phyloP scores from a whole-genome alignment of 2,329 filamentous ascomycete species.

The Alternaria longipes region DNA sequence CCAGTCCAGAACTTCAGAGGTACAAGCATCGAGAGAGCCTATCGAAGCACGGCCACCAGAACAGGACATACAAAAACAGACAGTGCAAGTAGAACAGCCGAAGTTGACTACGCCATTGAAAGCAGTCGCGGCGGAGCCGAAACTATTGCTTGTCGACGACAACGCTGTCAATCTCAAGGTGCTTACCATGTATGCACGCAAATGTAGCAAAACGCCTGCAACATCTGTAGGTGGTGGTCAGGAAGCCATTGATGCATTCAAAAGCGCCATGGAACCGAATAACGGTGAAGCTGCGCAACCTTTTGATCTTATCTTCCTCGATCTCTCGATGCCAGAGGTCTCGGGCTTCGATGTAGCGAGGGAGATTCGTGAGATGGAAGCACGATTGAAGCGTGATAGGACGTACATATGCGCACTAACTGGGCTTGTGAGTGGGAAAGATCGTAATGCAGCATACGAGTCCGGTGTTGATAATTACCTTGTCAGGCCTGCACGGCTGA shows the following conservation, averaged over 20 bases:
- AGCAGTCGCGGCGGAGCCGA: neutral
- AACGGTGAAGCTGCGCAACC: neutral
- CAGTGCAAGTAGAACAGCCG: neutral
- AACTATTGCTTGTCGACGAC: constrained; percentile 15
- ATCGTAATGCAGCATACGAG: constrained; percentile 16
- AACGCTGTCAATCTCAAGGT: constrained; percentile 17
- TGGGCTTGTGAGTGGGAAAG: constrained; percentile 13
- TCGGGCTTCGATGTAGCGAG: constrained; percentile 17
- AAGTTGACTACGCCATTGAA: neutral
- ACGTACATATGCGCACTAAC: constrained; percentile 18
- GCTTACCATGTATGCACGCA: constrained; percentile 13
- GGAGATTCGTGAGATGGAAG: constrained; percentile 14
- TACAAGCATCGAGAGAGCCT: no score
- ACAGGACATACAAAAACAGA: neutral
- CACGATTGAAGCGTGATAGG: neutral
- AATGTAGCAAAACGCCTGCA: constrained; percentile 10
- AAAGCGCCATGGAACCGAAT: neutral
- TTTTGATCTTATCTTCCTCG: constrained; percentile 17
- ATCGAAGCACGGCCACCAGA: neutral
- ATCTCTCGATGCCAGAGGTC: constrained; percentile 14
- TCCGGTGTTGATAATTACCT: constrained; percentile 17
- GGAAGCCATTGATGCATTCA: constrained; percentile 16
- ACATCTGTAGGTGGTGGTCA: constrained; percentile 11
- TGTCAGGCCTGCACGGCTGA: constrained; percentile 7
- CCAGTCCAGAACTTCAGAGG: neutral